These are phyloP conservation scores for Aspergillus latus DNA, from an alignment of 2,329 filamentous ascomycete genomes.

Conservation along the genomic window DNA sequence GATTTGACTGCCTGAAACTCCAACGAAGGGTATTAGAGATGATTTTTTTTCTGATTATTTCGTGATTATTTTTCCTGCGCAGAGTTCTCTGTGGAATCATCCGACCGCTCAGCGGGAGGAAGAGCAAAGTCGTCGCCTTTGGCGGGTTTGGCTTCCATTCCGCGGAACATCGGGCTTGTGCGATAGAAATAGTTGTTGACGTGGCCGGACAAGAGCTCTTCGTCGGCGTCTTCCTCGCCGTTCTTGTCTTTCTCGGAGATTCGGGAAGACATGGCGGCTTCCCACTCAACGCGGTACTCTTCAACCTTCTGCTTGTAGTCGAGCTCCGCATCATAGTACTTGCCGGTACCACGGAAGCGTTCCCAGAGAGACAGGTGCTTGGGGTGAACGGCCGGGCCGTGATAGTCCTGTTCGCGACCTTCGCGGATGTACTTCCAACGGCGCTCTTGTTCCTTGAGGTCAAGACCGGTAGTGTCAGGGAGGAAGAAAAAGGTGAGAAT, in stretches of 20 bases:
- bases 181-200: constrained; percentile 56
- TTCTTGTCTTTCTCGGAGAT: constrained; percentile 49
- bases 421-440: constrained; percentile 84
- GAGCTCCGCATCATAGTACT: constrained; percentile 76
- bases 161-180: constrained; percentile 47
- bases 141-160: constrained; percentile 33
- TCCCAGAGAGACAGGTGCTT: constrained; percentile 88
- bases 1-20: not conserved
- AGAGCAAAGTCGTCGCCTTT: constrained; percentile 35
- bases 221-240: constrained; percentile 42
- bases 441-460: constrained; percentile 95
- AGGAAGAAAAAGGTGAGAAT: constrained; percentile 81
- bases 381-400: constrained; percentile 88
- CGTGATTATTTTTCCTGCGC: constrained; percentile 22
- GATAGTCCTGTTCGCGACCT: constrained; percentile 78
- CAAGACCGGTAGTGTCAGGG: constrained; percentile 94
- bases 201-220: constrained; percentile 50
- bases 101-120: constrained; percentile 35
- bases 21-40: constrained; percentile 14
- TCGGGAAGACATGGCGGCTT: constrained; percentile 50
- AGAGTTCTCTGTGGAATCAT: constrained; percentile 23
- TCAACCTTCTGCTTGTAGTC: constrained; percentile 83
- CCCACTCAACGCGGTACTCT: constrained; percentile 69
- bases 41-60: not conserved
- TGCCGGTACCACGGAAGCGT: constrained; percentile 72